A percentile compares a stretch with the other conserved stretches of the same genome.
These are phyloP conservation scores for Mortierella sp. DNA, from an alignment of 371 early-diverging fungal genomes.

Conservation along the genomic window DNA sequence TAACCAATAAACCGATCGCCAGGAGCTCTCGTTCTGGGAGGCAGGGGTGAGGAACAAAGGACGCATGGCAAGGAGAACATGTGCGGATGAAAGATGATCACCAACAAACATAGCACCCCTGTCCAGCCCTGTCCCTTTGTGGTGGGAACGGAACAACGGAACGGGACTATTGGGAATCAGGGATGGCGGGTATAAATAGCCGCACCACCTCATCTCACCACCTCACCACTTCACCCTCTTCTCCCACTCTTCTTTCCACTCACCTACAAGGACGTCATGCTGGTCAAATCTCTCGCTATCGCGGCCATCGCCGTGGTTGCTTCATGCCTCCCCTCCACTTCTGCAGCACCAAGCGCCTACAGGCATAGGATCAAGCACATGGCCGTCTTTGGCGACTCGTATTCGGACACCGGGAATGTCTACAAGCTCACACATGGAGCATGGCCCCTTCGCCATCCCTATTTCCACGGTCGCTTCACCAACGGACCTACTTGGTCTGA, in stretches of 20 bases:
- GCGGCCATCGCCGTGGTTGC: slow-evolving; percentile 7
- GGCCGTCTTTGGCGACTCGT: slow-evolving; percentile 41
- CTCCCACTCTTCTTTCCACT: background rate
- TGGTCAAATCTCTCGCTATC: slow-evolving; percentile 12
- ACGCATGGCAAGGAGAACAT: too few relatives aligned
- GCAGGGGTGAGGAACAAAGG: too few relatives aligned
- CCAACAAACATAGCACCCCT: too few relatives aligned
- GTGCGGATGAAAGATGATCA: too few relatives aligned
- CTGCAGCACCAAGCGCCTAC: slow-evolving; percentile 7
- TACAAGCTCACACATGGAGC: slow-evolving; percentile 24
- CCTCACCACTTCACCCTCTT: background rate
- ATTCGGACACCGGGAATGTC: slow-evolving; percentile 26
- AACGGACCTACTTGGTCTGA: slow-evolving; percentile 30
- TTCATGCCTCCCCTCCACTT: background rate
- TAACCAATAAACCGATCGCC: too few relatives aligned
- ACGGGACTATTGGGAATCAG: too few relatives aligned
- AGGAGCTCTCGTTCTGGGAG: too few relatives aligned
- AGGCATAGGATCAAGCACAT: slow-evolving; percentile 12
- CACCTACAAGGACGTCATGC: slow-evolving; percentile 1
- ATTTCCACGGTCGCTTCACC: slow-evolving; percentile 28
- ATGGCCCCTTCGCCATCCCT: slow-evolving; percentile 21
- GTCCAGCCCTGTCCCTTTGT: too few relatives aligned
- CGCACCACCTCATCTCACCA: background rate
- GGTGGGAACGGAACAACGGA: too few relatives aligned
- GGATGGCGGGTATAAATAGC: too few relatives aligned